Percentiles rank a stretch among this genome's conserved stretches.
Conservation (phyloP, 1,139 yeast species). For the Debaryomyces coudertii region DNA sequence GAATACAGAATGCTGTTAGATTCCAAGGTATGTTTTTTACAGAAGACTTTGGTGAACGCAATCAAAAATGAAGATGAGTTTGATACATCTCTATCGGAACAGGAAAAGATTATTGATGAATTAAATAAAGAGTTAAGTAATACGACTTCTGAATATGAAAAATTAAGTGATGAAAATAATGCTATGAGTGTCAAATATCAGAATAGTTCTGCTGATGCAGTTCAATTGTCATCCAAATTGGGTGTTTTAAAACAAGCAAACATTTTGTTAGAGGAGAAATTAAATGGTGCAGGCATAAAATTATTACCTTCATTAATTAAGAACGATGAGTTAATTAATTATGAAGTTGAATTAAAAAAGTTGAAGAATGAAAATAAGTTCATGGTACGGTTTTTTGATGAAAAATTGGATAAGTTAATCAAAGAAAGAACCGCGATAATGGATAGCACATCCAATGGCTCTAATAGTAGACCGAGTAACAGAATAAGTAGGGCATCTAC, state of each 20-base stretch:
- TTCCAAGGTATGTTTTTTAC: conserved; percentile 24
- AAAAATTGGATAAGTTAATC: conserved; percentile 41
- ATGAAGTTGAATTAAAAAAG: conserved; percentile 30
- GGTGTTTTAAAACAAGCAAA: conserved; percentile 32
- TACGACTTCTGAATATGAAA: conserved; percentile 30
- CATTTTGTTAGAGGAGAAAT: conserved; percentile 33
- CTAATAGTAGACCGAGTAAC: conserved; percentile 38
- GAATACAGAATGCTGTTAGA: conserved; percentile 21
- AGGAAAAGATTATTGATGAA: conserved; percentile 31
- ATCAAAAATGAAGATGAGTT: conserved; percentile 11
- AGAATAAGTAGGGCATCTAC: conserved; percentile 46
- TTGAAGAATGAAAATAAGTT: conserved; percentile 40
- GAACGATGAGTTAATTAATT: conserved; percentile 37
- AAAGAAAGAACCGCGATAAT: conserved; percentile 42
- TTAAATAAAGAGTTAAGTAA: conserved; percentile 33
- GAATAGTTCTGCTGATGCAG: conserved; percentile 56
- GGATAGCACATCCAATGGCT: conserved; percentile 33
- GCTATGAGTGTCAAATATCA: conserved; percentile 54
- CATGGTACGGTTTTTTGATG: conserved; percentile 32
- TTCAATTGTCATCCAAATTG: conserved; percentile 45
- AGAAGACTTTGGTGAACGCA: conserved; percentile 8
- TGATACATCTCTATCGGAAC: conserved; percentile 22
- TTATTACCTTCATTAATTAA: conserved; percentile 42
- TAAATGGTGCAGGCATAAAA: conserved; percentile 48
- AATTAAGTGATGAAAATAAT: conserved; percentile 41